Conservation (phyloP, 164 flowering plant species). For the Paratinospora sagittata region DNA sequence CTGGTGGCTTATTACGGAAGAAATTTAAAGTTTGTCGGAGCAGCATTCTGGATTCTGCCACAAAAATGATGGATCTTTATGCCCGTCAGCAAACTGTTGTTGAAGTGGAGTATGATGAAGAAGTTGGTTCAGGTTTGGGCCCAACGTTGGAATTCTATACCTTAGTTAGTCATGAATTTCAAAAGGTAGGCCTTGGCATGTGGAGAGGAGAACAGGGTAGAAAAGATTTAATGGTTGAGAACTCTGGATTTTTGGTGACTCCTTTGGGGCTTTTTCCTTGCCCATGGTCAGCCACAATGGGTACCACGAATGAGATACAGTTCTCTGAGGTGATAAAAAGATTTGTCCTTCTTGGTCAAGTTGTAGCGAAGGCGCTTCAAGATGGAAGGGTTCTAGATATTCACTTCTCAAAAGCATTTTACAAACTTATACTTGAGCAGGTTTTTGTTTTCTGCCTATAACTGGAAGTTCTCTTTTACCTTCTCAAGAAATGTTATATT, state of each 20-base stretch:
- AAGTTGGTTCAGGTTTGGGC: conserved; percentile 96
- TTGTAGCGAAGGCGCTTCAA: conserved; percentile 85
- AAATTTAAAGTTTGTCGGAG: conserved; percentile 60
- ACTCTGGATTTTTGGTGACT: conserved; percentile 26
- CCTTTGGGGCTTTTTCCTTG: conserved; percentile 81
- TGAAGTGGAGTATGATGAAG: conserved; percentile 77
- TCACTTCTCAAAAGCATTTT: conserved; percentile 80
- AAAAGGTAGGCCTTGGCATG: conserved; percentile 66
- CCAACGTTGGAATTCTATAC: conserved; percentile 96
- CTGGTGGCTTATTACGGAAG: conserved; percentile 42
- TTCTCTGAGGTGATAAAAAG: conserved; percentile 56
- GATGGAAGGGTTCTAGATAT: conserved; percentile 91
- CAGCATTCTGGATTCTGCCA: conserved; percentile 67
- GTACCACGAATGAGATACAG: conserved; percentile 25
- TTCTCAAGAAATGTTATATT: neutral
- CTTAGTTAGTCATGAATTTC: conserved; percentile 81
- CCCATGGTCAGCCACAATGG: conserved; percentile 57
- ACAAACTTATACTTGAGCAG: conserved; percentile 77
- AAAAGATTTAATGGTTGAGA: conserved; percentile 9
- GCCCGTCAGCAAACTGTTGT: conserved; percentile 40
- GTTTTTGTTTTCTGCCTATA: conserved; percentile 24
- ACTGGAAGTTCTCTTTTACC: neutral
- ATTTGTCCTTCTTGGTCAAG: conserved; percentile 75
- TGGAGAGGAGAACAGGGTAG: conserved; percentile 67
- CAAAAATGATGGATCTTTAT: conserved; percentile 60